A percentile compares a stretch with the other conserved stretches of the same genome.
Evolutionary conservation across 768 basidiomycete species (phyloP).

Genomic region (Lentinula lateritia): DNA sequence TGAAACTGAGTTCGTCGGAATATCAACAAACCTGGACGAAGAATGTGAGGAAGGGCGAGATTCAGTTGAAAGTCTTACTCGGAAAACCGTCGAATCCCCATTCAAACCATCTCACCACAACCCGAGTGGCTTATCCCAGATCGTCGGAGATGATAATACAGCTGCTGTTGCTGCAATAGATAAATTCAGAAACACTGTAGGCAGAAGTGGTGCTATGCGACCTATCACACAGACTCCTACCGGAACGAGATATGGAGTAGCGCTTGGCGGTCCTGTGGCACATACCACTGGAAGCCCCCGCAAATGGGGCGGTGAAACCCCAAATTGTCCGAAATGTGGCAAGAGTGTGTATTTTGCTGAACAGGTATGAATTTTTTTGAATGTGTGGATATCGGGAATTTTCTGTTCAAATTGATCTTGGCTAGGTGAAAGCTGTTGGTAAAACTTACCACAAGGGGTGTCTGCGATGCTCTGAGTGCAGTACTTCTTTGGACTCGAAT

Average conservation of each 20-base stretch:
- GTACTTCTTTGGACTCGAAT: constrained; percentile 62
- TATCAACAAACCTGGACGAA: background rate
- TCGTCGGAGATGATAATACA: background rate
- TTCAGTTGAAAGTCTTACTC: background rate
- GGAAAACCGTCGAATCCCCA: background rate
- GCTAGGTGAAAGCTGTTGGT: constrained; percentile 74
- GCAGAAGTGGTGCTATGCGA: background rate
- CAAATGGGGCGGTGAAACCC: constrained; percentile 57
- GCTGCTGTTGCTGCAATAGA: background rate
- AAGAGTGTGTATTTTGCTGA: constrained; percentile 86
- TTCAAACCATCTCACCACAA: background rate
- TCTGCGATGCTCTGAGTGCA: constrained; percentile 71
- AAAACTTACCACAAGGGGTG: constrained; percentile 79
- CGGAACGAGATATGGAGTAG: constrained; percentile 64
- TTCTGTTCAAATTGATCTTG: background rate
- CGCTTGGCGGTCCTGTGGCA: constrained; percentile 26
- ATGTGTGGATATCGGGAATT: background rate
- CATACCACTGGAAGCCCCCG: constrained; percentile 24
- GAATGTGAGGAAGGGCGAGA: constrained; percentile 6
- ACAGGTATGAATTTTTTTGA: constrained; percentile 40
- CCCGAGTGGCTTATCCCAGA: background rate
- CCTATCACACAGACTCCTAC: constrained; percentile 43
- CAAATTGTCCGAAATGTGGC: constrained; percentile 61
- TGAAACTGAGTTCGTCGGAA: background rate
- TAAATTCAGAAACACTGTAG: constrained; percentile 7